phyloP scores from a whole-genome alignment of 179 eudicot genomes.

The Vitellaria paradoxa region DNA sequence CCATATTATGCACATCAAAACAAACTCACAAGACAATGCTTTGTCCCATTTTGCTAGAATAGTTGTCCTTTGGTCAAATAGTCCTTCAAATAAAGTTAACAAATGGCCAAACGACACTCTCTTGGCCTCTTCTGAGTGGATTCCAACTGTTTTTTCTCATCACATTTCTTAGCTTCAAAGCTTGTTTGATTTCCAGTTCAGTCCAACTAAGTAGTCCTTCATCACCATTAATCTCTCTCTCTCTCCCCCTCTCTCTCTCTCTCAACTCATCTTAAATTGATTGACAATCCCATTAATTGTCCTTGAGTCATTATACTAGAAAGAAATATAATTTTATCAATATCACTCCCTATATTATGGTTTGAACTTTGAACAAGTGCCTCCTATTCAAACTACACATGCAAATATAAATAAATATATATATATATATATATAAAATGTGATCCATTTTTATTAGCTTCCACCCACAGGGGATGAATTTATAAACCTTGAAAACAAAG shows the following conservation, averaged over 20 bases:
- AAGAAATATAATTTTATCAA: background rate
- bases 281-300: conserved; percentile 6
- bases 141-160: conserved; percentile 9
- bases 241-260: background rate
- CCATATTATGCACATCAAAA: background rate
- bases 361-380: conserved; percentile 36
- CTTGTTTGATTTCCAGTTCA: background rate
- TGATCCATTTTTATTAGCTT: background rate
- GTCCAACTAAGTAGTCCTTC: background rate
- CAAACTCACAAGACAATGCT: background rate
- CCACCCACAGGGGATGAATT: background rate
- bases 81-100: conserved; percentile 1
- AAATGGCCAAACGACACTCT: no score
- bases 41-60: background rate
- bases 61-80: background rate
- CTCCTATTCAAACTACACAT: conserved; percentile 35
- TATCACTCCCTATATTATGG: conserved; percentile 28
- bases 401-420: no score
- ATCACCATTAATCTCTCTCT: background rate
- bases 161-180: conserved; percentile 4
- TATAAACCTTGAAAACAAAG: conserved; percentile 27
- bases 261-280: no score
- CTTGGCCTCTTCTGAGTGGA: background rate
- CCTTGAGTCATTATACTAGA: background rate
- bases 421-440: background rate